Percentiles rank a stretch among this genome's conserved stretches.
These are phyloP conservation scores for Russula sp. DNA, from an alignment of 768 basidiomycete genomes.

Conservation along the genomic window DNA sequence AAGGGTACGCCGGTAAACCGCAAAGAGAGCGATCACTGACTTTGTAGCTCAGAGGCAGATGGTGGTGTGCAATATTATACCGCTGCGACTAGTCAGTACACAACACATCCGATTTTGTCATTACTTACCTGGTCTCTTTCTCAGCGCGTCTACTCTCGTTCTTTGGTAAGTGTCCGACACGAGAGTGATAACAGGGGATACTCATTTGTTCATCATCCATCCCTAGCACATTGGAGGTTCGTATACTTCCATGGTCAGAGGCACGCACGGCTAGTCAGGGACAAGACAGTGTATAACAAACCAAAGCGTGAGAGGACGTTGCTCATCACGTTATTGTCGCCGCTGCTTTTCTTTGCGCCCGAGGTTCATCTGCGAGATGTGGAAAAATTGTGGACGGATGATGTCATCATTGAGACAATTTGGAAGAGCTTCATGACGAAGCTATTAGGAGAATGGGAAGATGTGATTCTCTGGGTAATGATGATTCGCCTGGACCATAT, in stretches of 20 bases:
- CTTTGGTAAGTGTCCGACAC: slow-evolving; percentile 1
- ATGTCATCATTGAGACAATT: slow-evolving; percentile 4
- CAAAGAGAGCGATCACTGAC: background rate
- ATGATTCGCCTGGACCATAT: background rate
- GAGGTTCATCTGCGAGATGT: slow-evolving; percentile 10
- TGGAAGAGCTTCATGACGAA: slow-evolving; percentile 15
- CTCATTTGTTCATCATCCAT: background rate
- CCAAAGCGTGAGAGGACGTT: background rate
- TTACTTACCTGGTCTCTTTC: background rate
- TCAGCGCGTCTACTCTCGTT: slow-evolving; percentile 13
- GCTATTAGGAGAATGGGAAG: slow-evolving; percentile 7
- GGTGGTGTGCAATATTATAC: slow-evolving; percentile 3
- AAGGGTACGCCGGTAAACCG: background rate
- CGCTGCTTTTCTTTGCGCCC: slow-evolving; percentile 14
- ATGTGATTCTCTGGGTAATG: slow-evolving; percentile 15
- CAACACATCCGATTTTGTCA: background rate
- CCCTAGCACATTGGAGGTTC: slow-evolving; percentile 17
- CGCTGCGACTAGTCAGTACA: slow-evolving; percentile 5
- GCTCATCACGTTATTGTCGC: slow-evolving; percentile 16
- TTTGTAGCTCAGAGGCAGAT: background rate
- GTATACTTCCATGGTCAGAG: slow-evolving; percentile 17
- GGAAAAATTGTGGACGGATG: slow-evolving; percentile 11
- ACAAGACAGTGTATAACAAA: background rate
- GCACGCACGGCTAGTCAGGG: slow-evolving; percentile 5
- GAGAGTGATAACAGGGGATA: background rate